Base-by-base conservation (phyloP, 495 filamentous ascomycete genomes). In the Immersiella caudata region DNA sequence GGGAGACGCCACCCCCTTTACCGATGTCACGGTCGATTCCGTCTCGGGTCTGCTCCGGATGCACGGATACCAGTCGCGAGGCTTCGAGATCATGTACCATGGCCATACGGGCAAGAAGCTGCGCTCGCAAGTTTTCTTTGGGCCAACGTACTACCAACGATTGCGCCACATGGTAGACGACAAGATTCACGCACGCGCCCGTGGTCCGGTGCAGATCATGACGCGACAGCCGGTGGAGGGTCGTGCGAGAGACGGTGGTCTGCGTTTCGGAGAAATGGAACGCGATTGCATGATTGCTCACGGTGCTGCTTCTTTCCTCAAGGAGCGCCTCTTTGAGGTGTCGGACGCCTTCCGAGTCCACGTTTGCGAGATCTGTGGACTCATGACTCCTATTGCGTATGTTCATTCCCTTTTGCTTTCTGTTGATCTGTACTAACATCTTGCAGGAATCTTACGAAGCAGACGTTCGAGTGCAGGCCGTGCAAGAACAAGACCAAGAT, bases 211-310 rank as follows among this genome's bases (percentile, higher is more conserved):
- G 27, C 96, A 98, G 83, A 99, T 99, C 71, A 85, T 99, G 78
- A 99, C 95, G 0, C 85, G 96, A 33, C 95, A 99, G 81, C 95
- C 95, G n/a, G 94, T 98, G 12, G 95, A 99, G 78, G 95, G 95
- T 87, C 88, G 95, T 84, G 96, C 95, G 0, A 86, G 95, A 82
- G 95, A 99, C 78, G 95, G 95, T 85, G 95, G 95, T 82, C 87
- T 99, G 55, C 93, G 95, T 74, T 99, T 99, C 86, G 95, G 95
- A 87, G 95, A 99, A 85, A 99, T 99, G 95, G 95, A 99, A 81
- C 94, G 95, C 78, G 95, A 99, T 86, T 99, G 95, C 81, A 98
- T 99, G 96, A 98, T 99, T 79, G 91, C 96, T 29, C 96, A 99
- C 79, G 95, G 95, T 75, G 95, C 95, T 27, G 93, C 91, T 68